phyloP scores from a whole-genome alignment of 2,329 filamentous ascomycete genomes.

The Colletotrichum caudatum region DNA sequence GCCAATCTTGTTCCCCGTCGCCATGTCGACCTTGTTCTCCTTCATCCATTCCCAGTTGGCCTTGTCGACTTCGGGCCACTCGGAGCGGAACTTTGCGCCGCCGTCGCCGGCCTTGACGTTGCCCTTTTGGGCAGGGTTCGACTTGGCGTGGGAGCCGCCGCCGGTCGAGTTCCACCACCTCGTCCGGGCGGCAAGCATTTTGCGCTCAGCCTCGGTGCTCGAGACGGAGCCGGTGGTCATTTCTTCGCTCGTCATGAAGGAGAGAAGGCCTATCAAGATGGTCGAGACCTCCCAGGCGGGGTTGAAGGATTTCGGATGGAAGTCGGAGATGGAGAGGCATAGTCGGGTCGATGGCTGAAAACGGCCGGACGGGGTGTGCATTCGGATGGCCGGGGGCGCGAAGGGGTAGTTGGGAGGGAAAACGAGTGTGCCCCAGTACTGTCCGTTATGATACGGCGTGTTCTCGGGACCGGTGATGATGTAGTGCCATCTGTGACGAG shows the following conservation, averaged over 20 bases:
- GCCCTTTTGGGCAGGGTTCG: constrained; percentile 70
- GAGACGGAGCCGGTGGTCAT: constrained; percentile 96
- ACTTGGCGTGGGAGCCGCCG: constrained; percentile 76
- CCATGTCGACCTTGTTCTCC: constrained; percentile 81
- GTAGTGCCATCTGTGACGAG: constrained; percentile 82
- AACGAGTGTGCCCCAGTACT: constrained; percentile 97
- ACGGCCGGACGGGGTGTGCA: constrained; percentile 96
- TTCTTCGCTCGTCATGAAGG: constrained; percentile 98
- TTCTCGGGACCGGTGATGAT: constrained; percentile 94
- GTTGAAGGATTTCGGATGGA: constrained; percentile 98
- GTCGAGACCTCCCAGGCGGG: constrained; percentile 98
- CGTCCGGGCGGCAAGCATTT: constrained; percentile 79
- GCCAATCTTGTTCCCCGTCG: constrained; percentile 76
- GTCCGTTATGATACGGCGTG: constrained; percentile 92
- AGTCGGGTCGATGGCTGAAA: constrained; percentile 94
- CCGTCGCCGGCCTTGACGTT: constrained; percentile 94
- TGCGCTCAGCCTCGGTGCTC: constrained; percentile 81
- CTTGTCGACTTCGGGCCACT: constrained; percentile 90
- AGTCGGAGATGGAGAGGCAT: constrained; percentile 96
- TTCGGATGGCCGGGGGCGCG: constrained; percentile 95
- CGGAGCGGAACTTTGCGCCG: constrained; percentile 86
- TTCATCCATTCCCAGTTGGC: constrained; percentile 96
- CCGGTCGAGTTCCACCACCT: constrained; percentile 98
- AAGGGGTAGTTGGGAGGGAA: constrained; percentile 98
- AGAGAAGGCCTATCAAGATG: constrained; percentile 92